Evolutionary conservation across 805 yeast genomes (phyloP), one percentile per base, ranked within the genome.

Genomic region (Maudiozyma turicensis): DNA sequence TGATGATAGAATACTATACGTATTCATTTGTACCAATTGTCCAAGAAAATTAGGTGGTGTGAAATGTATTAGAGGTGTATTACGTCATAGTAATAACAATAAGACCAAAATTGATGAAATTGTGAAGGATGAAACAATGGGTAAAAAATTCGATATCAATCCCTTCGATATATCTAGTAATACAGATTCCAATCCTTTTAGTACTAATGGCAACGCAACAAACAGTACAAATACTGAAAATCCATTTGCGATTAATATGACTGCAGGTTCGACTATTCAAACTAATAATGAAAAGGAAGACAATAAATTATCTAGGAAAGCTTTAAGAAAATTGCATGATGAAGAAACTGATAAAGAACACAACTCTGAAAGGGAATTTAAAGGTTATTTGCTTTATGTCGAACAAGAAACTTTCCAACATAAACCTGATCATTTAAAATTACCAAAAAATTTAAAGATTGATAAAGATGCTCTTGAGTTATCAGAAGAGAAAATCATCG

Each of bases 1-100:
- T 40, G 88, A 90, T 60, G 96, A 87, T 58, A 77, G 99, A 51
- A 81, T 80, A 3, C 66, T 93, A 14, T 93, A 91, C 59, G 74
- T 93, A 0, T 86, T 91, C 62, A 80, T 81, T 1, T 93, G 99
- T 66, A 60, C 70, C 14, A 75, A 77, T 42, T 93, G 99, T 64
- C 75, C 84, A 43, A 73, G 86, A 53, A 76, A 78, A 55, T 72
- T 75, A 3, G 95, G 95, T 5, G 72, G 85, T 1, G 71, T 89
- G 2, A 78, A 84, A 55, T 89, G 87, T 31, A 71, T 93, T 46
- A 73, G 97, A 61, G 95, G 91, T 2, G 72, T 90, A 1, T 68
- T 73, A 50, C 79, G 81, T 56, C 87, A 41, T 31, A 34, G 83
- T 58, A 78, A 79, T 0, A 66, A 60, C 9, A 66, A 70, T 47